Conservation (phyloP, 805 yeast species). For the Saturnispora saitoi region DNA sequence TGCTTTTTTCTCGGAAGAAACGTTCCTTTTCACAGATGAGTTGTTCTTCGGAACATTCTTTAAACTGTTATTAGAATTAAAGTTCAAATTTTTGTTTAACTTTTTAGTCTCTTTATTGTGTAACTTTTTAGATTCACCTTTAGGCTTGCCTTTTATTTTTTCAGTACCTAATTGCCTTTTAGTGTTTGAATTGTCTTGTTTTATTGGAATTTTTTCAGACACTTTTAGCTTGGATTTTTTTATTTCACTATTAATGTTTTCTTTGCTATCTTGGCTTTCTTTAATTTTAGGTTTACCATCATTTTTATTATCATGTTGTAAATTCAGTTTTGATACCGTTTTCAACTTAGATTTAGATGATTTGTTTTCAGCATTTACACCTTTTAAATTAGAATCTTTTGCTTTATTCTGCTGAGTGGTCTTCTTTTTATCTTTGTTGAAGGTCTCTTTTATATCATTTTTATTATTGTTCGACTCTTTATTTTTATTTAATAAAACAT, state of each 20-base stretch:
- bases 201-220: no score
- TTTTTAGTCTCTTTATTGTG: background rate
- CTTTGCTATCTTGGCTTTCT: background rate
- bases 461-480: background rate
- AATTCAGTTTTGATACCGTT: background rate
- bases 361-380: background rate
- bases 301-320: background rate
- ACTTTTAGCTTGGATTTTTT: no score
- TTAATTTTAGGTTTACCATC: background rate
- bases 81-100: background rate
- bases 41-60: background rate
- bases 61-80: background rate
- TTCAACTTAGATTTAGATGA: background rate
- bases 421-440: background rate
- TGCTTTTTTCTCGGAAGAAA: background rate
- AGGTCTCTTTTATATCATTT: background rate
- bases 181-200: no score
- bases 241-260: background rate
- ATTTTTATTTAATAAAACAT: background rate
- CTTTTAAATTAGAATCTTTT: background rate
- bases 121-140: background rate
- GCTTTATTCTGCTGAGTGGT: background rate
- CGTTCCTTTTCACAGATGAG: background rate
- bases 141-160: background rate
- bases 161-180: no score